A percentile compares a stretch with the other conserved stretches of the same genome.
Evolutionary conservation across 148 eudicot species (phyloP).

Genomic region (Gaultheria prostrata): DNA sequence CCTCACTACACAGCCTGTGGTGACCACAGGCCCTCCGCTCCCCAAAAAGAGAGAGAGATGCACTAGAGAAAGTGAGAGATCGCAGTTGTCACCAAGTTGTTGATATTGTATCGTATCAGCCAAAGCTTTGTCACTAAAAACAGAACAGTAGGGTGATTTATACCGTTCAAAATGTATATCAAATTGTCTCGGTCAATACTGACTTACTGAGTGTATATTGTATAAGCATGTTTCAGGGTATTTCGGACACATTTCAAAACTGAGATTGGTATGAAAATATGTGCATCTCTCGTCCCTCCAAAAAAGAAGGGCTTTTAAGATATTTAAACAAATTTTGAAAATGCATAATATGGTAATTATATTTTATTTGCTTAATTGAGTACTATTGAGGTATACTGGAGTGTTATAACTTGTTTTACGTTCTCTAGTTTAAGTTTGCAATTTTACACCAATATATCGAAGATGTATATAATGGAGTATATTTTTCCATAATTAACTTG

Average conservation of each 20-base stretch:
- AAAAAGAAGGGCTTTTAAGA: background rate
- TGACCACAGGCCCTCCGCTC: no score
- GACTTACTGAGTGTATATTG: no score
- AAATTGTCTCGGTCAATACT: background rate
- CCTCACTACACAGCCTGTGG: no score
- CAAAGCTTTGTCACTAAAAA: no score
- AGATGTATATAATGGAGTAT: background rate
- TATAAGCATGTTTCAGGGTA: background rate
- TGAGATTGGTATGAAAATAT: background rate
- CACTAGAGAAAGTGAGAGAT: background rate
- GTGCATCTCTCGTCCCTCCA: background rate
- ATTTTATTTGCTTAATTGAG: background rate
- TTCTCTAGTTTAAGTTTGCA: background rate
- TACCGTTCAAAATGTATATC: background rate
- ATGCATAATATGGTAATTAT: background rate
- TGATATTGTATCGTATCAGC: background rate
- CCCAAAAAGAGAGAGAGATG: no score
- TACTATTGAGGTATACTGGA: background rate
- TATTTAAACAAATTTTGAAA: background rate
- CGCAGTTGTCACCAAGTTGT: background rate
- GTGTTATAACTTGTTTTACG: background rate
- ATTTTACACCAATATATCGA: background rate
- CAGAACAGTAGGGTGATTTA: background rate
- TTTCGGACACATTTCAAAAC: background rate
- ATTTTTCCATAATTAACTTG: no score